Percentiles rank a stretch among this genome's conserved stretches.
These are phyloP conservation scores for Salvia sclarea DNA, from an alignment of 305 asterid species.

Conservation along the genomic window DNA sequence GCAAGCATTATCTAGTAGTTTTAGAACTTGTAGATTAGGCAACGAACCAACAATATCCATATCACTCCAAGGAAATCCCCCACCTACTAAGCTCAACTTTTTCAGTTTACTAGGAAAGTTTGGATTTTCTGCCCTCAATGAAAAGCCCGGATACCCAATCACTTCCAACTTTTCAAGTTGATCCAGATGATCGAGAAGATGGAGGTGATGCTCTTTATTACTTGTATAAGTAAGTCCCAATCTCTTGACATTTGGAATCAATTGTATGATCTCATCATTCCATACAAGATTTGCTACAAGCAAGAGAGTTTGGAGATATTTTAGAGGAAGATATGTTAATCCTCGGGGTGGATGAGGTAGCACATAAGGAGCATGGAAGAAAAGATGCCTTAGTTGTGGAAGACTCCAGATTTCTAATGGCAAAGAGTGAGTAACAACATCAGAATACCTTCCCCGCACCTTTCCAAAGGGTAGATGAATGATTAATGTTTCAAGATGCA, in stretches of 20 bases:
- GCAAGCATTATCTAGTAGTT: too few relatives aligned
- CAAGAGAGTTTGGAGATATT: background rate
- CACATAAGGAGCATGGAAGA: background rate
- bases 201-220: background rate
- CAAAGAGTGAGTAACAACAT: background rate
- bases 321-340: background rate
- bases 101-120: background rate
- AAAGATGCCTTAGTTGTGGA: conserved; percentile 11
- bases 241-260: background rate
- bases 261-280: background rate
- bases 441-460: background rate
- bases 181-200: background rate
- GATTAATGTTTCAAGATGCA: too few relatives aligned
- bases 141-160: background rate
- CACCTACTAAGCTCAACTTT: conserved; percentile 1
- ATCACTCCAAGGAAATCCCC: background rate
- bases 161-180: conserved; percentile 8
- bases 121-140: background rate
- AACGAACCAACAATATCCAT: too few relatives aligned
- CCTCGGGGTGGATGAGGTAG: background rate
- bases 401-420: conserved; percentile 18
- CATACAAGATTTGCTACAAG: background rate
- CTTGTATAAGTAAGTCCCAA: background rate
- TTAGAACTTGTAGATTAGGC: too few relatives aligned
- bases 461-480: background rate